Evolutionary conservation across 176 grass and related monocot species (phyloP), one percentile per base, ranked within the genome.

Genomic region (Cymbopogon citratus): DNA sequence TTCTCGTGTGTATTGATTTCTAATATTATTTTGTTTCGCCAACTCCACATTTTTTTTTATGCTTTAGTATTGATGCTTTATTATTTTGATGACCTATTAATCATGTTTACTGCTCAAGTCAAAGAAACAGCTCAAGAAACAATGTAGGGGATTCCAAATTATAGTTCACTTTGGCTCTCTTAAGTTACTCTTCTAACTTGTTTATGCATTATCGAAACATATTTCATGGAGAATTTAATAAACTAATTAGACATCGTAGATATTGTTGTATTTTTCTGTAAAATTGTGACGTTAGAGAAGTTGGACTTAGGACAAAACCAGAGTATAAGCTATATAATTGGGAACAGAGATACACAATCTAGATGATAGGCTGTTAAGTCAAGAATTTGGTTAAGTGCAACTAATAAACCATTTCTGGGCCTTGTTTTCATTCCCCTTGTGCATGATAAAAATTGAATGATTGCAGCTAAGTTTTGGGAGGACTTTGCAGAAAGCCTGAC

Each of bases 101-200:
- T 59, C 36, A 74, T 79, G 38, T 64, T 35, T 7, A 38, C 25
- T 3, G 3, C 40, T 52, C 12, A 27, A 70, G 49, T 69, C 45
- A 80, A 84, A 66, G 11, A 76, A 89, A 63, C 10, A 70, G 49
- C 62, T 35, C 75, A 84, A 66, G 11, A 76, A 89, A 63, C 10
- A 39, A 83, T 75, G 24, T 51, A 75, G 10, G 11, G 19, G 52
- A 56, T 56, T 23, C 21, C 21, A 56, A 59, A 57, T 57, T 23
- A 25, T 60, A 60, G 23, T 60, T 25, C 10, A 12, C 3, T 60
- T 60, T 25, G 51, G 19, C 19, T 52, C 16, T 52, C 15, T 52
- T 52, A 52, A 21, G 15, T 52, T 19, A 52, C 19, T 19, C 48
- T 21, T 54, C 6, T 8, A 54, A 3, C 51, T 54, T 54, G 7